Evolutionary conservation across 2,329 filamentous ascomycete genomes (phyloP).

Genomic region (Capronia coronata): DNA sequence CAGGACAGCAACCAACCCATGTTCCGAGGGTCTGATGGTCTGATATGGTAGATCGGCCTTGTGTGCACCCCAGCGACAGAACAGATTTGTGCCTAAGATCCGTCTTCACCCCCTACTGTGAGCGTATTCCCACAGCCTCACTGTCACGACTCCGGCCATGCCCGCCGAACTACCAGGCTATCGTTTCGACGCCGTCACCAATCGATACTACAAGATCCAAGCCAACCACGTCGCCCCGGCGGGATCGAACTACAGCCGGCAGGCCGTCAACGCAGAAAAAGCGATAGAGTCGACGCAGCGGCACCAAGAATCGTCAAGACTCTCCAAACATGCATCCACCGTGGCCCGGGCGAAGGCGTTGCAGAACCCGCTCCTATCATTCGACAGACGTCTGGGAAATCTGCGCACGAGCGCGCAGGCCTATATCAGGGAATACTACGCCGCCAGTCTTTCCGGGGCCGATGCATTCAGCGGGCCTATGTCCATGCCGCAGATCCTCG

Average conservation of each 20-base stretch:
- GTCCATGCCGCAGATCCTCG: neutral
- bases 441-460: constrained; percentile 3
- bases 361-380: constrained; percentile 20
- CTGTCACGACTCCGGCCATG: constrained; percentile 16
- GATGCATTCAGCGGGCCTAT: neutral
- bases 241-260: constrained; percentile 50
- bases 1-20: no score
- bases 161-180: constrained; percentile 24
- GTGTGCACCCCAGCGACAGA: no score
- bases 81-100: no score
- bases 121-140: no score
- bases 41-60: no score
- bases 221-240: constrained; percentile 41
- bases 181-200: constrained; percentile 14
- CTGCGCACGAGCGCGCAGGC: neutral
- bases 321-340: constrained; percentile 2
- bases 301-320: constrained; percentile 21
- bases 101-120: no score
- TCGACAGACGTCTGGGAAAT: constrained; percentile 16
- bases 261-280: constrained; percentile 53
- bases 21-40: no score
- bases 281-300: constrained; percentile 36
- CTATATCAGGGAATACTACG: constrained; percentile 15
- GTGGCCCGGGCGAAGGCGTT: constrained; percentile 22
- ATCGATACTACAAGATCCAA: constrained; percentile 60